Conservation (phyloP, 768 basidiomycete genomes). For the Agrocybe pediades region DNA sequence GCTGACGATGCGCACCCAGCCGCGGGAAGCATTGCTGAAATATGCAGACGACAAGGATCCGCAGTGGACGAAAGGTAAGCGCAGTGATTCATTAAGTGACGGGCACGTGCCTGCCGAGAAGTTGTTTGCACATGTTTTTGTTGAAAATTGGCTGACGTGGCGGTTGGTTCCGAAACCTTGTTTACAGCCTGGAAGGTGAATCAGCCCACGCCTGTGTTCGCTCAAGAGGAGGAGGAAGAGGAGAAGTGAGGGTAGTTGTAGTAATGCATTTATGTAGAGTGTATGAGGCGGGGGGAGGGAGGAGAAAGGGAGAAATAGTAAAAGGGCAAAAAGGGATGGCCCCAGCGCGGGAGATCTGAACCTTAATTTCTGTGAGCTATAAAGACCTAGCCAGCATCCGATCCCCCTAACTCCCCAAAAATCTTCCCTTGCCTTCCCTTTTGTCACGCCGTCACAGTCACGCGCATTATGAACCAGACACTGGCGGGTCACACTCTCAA, state of each 20-base stretch:
- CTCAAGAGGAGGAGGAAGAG: conserved; percentile 61
- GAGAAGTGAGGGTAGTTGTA: conserved; percentile 30
- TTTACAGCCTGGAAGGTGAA: conserved; percentile 80
- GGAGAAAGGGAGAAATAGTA: conserved; percentile 16
- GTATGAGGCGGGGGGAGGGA: conserved; percentile 21
- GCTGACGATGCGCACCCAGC: conserved; percentile 48
- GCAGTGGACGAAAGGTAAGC: conserved; percentile 77
- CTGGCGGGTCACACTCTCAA: conserved; percentile 45
- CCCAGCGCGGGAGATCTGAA: conserved; percentile 83
- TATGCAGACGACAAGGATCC: conserved; percentile 87
- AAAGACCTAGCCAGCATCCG: conserved; percentile 73
- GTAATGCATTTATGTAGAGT: not conserved
- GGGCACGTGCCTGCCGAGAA: conserved; percentile 36
- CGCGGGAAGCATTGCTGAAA: conserved; percentile 94
- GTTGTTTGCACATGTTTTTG: conserved; percentile 45
- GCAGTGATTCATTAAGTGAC: conserved; percentile 5
- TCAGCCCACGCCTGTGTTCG: conserved; percentile 88
- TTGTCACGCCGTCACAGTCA: conserved; percentile 76
- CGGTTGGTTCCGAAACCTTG: conserved; percentile 55
- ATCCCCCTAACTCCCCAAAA: conserved; percentile 78
- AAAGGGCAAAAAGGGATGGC: conserved; percentile 43
- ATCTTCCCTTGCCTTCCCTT: conserved; percentile 58
- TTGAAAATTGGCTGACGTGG: conserved; percentile 63
- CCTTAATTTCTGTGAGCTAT: conserved; percentile 81
- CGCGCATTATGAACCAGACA: conserved; percentile 65